Evolutionary conservation across 345 rosid species (phyloP).

Genomic region (Aethionema arabicum): DNA sequence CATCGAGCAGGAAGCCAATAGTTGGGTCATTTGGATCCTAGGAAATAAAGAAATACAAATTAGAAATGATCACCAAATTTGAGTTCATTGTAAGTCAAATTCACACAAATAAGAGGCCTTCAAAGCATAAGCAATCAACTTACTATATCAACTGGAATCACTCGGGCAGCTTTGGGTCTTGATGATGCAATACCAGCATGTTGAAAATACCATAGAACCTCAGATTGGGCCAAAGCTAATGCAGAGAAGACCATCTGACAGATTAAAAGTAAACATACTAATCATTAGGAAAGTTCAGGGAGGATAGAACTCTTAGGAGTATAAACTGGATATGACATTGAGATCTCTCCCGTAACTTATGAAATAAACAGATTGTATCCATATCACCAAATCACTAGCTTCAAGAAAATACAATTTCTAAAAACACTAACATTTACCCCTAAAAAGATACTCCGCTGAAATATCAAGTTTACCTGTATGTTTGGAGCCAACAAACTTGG

Average conservation of each 20-base stretch:
- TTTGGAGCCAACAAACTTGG: conserved; percentile 99
- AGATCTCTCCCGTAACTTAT: conserved; percentile 10
- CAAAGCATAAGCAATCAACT: conserved; percentile 31
- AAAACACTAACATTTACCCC: neutral
- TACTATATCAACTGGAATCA: conserved; percentile 82
- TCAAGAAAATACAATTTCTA: conserved; percentile 12
- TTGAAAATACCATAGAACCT: conserved; percentile 96
- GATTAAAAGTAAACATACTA: conserved; percentile 24
- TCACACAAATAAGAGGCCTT: conserved; percentile 18
- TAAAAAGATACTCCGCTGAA: neutral
- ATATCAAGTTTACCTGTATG: conserved; percentile 62
- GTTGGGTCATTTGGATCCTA: conserved; percentile 99
- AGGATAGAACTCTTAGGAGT: conserved; percentile 16
- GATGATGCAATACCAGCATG: conserved; percentile 91
- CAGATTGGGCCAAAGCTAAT: conserved; percentile 91
- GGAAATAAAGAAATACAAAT: conserved; percentile 23
- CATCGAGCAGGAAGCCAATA: conserved; percentile 91
- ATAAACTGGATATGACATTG: conserved; percentile 6
- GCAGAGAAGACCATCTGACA: conserved; percentile 96
- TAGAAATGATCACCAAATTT: conserved; percentile 16
- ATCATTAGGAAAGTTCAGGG: conserved; percentile 7
- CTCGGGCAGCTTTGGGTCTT: conserved; percentile 68
- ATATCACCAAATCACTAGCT: too few relatives aligned
- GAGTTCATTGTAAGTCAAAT: conserved; percentile 15
- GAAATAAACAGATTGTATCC: neutral